Base-by-base conservation (phyloP, 1,139 yeast species). In the Kluyveromyces sp. region DNA sequence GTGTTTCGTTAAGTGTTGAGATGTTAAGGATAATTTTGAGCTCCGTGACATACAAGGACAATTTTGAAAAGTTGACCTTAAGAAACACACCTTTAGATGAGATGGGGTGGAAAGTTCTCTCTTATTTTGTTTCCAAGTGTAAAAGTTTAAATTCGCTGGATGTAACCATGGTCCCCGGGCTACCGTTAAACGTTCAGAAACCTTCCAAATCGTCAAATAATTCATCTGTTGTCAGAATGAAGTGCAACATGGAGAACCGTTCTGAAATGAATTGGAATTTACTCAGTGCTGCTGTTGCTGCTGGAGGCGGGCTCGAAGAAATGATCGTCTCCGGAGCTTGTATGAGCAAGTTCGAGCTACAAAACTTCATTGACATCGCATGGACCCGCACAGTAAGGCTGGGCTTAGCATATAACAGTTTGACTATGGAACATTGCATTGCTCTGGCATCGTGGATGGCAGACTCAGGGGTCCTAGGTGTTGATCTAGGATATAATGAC, bases 211-310 rank as follows among this genome's bases (percentile, higher is more conserved):
- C 63, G 2, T 53, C 63, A 1, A 40, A 53, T 36, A 48, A 54
- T 33, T 55, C 56, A 9, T 55, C 54, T 3, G 50, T 70, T 6
- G 58, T 49, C 2, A 67, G 88, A 55, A 83, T 83, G 94, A 58
- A 59, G 16, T 73, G 80, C 51, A 77, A 78, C 52, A 60, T 64
- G 46, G 75, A 75, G 15, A 74, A 79, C 44, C 67, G 94, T 53
- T 70, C 80, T 7, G 89, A 82, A 47, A 78, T 80, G 81, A 84
- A 83, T 56, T 83, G 94, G 94, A 50, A 80, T 18, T 63, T 83
- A 36, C 68, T 83, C 49, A 78, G 80, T 3, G 89, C 88, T 1
- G 73, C 88, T 0, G 58, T 83, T 11, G 75, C 81, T 12, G 78
- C 79, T 1, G 68, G 86, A 49, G 82, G 80, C 30, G 89, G 89